These are phyloP conservation scores for Lagenidium giganteum DNA, from an alignment of 352 stramenopile species.

Conservation along the genomic window DNA sequence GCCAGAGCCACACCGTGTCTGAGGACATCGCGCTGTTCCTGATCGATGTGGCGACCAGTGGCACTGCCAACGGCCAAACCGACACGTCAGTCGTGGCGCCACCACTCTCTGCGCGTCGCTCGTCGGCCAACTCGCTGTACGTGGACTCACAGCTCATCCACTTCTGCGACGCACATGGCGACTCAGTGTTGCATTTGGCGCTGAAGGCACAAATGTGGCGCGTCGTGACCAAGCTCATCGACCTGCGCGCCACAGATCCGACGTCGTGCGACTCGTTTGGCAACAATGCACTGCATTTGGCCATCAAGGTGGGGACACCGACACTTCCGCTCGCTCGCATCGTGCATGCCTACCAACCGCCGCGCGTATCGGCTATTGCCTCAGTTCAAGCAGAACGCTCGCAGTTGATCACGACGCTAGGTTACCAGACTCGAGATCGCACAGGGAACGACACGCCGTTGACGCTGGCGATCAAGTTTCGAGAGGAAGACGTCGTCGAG, in stretches of 20 bases:
- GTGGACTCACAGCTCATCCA: conserved; percentile 29
- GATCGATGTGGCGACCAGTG: conserved; percentile 27
- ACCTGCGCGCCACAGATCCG: conserved; percentile 34
- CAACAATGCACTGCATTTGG: conserved; percentile 56
- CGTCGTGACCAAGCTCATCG: conserved; percentile 44
- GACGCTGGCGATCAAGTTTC: conserved; percentile 46
- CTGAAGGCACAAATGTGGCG: conserved; percentile 57
- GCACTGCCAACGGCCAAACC: conserved; percentile 4
- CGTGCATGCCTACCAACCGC: conserved; percentile 38
- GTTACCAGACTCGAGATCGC: conserved; percentile 25
- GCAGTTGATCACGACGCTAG: conserved; percentile 19
- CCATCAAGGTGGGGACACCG: conserved; percentile 57
- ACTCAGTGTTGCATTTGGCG: conserved; percentile 54
- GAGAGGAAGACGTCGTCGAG: conserved; percentile 46
- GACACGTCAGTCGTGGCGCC: too few relatives aligned
- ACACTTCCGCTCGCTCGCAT: conserved; percentile 30
- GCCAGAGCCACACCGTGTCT: conserved; percentile 7
- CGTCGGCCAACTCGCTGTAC: background rate
- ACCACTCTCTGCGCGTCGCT: background rate
- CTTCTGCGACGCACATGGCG: conserved; percentile 37
- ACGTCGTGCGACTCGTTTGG: conserved; percentile 36
- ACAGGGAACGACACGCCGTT: conserved; percentile 50
- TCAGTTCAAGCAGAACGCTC: conserved; percentile 11
- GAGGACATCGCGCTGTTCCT: conserved; percentile 35
- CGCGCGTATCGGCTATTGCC: conserved; percentile 8